A percentile compares a stretch with the other conserved stretches of the same genome.
Conservation (phyloP, 345 rosid species). For the Bruguiera gymnorhiza region DNA sequence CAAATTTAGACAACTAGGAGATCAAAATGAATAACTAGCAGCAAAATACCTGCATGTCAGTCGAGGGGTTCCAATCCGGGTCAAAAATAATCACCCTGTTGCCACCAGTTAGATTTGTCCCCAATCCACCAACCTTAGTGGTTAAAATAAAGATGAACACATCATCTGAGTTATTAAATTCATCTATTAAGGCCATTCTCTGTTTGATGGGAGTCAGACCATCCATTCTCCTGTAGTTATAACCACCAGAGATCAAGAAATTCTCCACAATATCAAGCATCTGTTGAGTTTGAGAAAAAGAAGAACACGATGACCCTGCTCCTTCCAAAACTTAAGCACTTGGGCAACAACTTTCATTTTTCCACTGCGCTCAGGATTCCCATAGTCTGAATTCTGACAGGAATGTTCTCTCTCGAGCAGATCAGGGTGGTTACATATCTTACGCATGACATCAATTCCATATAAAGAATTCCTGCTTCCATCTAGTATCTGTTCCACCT, state of each 20-base stretch:
- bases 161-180: conserved; percentile 68
- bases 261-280: conserved; percentile 94
- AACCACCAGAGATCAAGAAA: conserved; percentile 59
- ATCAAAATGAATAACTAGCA: background rate
- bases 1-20: conserved; percentile 1
- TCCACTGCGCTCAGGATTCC: conserved; percentile 89
- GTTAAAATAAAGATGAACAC: conserved; percentile 82
- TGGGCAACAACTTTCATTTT: conserved; percentile 87
- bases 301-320: conserved; percentile 92
- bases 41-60: conserved; percentile 79
- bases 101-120: conserved; percentile 94
- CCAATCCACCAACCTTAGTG: conserved; percentile 96
- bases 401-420: conserved; percentile 94
- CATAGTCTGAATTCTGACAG: conserved; percentile 71
- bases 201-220: conserved; percentile 83
- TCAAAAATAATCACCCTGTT: conserved; percentile 94
- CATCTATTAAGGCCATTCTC: conserved; percentile 97
- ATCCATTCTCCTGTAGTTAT: conserved; percentile 91
- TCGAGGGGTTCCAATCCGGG: conserved; percentile 99
- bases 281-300: conserved; percentile 89
- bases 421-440: conserved; percentile 98
- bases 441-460: conserved; percentile 99
- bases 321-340: conserved; percentile 83
- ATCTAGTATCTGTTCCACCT: conserved; percentile 81
- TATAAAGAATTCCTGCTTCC: conserved; percentile 79